Percentiles rank a stretch among this genome's conserved stretches.
These are phyloP conservation scores for Mangifera indica DNA, from an alignment of 345 rosid genomes.

Conservation along the genomic window DNA sequence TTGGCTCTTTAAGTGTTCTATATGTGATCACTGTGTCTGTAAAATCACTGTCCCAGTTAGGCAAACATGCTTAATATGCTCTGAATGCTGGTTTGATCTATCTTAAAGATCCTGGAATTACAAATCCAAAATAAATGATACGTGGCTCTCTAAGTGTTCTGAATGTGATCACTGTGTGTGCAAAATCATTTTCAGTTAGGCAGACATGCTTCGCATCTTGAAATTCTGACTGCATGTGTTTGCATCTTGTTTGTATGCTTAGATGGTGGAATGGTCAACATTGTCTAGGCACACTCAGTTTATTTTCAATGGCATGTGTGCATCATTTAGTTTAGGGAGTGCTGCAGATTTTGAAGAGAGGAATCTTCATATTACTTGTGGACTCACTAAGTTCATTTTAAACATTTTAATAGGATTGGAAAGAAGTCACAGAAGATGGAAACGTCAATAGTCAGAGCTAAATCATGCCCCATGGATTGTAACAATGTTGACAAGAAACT, in stretches of 20 bases:
- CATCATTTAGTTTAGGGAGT: neutral
- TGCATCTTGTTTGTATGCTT: constrained; percentile 6
- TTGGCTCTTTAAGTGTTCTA: neutral
- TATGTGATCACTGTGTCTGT: neutral
- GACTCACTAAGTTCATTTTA: constrained; percentile 9
- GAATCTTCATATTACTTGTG: neutral
- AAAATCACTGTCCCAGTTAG: neutral
- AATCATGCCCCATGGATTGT: constrained; percentile 68
- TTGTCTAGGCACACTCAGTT: neutral
- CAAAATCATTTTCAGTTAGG: neutral
- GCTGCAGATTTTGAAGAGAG: neutral
- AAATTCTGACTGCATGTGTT: neutral
- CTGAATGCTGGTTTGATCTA: neutral
- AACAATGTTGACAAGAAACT: constrained; percentile 88
- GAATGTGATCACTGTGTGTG: neutral
- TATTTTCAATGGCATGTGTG: constrained; percentile 1
- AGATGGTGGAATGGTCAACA: constrained; percentile 8
- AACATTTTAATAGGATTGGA: constrained; percentile 52
- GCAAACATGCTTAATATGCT: neutral
- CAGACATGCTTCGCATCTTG: neutral
- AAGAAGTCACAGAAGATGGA: constrained; percentile 66
- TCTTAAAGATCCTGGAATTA: neutral
- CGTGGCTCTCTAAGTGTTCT: neutral
- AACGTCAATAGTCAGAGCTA: constrained; percentile 66
- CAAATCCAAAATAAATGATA: constrained; percentile 2